phyloP scores from a whole-genome alignment of 176 grass and related monocot genomes.

The Canna indica region DNA sequence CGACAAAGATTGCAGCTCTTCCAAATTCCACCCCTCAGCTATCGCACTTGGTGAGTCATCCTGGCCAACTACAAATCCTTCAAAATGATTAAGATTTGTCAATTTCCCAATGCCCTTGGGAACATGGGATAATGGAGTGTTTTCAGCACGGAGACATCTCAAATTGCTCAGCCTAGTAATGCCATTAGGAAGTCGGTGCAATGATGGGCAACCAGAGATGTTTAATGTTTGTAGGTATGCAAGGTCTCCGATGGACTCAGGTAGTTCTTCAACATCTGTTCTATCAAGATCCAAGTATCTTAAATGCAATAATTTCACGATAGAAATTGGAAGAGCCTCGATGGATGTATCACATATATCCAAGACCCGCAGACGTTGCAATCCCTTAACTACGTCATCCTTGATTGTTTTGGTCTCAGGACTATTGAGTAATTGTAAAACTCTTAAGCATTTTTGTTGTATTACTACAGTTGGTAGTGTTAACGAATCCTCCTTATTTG shows the following conservation, averaged over 20 bases:
- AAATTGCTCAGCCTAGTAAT: no score
- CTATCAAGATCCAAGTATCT: constrained; percentile 72
- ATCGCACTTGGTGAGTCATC: neutral
- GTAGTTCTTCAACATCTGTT: constrained; percentile 48
- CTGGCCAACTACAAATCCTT: constrained; percentile 57
- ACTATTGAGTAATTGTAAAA: neutral
- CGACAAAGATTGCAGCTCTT: constrained; percentile 49
- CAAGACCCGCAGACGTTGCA: constrained; percentile 11
- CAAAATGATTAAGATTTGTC: constrained; percentile 49
- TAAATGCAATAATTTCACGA: constrained; percentile 52
- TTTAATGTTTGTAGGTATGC: constrained; percentile 66
- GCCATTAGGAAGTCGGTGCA: constrained; percentile 58
- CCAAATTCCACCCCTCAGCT: constrained; percentile 48
- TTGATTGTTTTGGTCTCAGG: neutral
- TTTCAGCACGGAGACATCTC: no score
- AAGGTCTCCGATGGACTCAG: constrained; percentile 58
- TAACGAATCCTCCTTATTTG: neutral
- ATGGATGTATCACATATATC: constrained; percentile 49
- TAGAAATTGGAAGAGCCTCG: constrained; percentile 46
- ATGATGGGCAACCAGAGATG: constrained; percentile 41
- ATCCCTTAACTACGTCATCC: neutral
- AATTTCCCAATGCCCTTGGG: constrained; percentile 57
- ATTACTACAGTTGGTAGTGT: neutral
- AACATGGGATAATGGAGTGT: constrained; percentile 45
- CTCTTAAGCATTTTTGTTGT: neutral